Evolutionary conservation across 306 rosid species (phyloP), one percentile per base, ranked within the genome.

Genomic region (Acacia confusa): DNA sequence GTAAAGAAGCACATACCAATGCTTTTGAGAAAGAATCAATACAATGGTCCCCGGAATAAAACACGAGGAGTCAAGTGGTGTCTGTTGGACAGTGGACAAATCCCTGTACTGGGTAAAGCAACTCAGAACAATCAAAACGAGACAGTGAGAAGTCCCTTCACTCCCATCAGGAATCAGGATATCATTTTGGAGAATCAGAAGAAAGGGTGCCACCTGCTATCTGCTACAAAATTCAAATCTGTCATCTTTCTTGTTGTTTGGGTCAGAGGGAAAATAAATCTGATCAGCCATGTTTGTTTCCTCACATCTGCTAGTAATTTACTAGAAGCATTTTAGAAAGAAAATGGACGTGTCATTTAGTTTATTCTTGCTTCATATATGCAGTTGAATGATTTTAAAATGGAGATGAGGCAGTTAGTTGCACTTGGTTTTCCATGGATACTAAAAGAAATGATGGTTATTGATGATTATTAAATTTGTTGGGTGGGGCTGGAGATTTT

Each of bases 401-500:
- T 60, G n/a, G 72, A 61, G 63, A 77, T 77, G 81, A 61, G 79
- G 82, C 81, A 82, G 88, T 85, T 88, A 80, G 89, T 82, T 88
- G 70, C 78, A 38, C 73, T 74, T 85, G 81, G 73, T 80, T 88
- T 85, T 78, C 82, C 78, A 84, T 81, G 78, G 85, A 72, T 43
- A 10, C 20, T 10, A 60, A 38, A 36, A n/a, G 20, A 8, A 44
- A 45, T 55, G 50, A 55, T 36, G 75, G 65, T 74, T 38, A 76
- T 84, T 81, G 72, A 50, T 47, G 30, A 22, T 57, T 3, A 79
- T 83, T 88, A 76, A 89, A 79, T 86, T 75, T 86, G 6, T 83
- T 83, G 78, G 88, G 88, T 86, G 90, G 77, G 76, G 85, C 70
- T 74, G 84, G 74, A 64, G 71, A 75, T 30, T 84, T 87, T 76